Evolutionary conservation across 164 flowering plant genomes (phyloP), one percentile per base, ranked within the genome.

Genomic region (Sextonia rubra): DNA sequence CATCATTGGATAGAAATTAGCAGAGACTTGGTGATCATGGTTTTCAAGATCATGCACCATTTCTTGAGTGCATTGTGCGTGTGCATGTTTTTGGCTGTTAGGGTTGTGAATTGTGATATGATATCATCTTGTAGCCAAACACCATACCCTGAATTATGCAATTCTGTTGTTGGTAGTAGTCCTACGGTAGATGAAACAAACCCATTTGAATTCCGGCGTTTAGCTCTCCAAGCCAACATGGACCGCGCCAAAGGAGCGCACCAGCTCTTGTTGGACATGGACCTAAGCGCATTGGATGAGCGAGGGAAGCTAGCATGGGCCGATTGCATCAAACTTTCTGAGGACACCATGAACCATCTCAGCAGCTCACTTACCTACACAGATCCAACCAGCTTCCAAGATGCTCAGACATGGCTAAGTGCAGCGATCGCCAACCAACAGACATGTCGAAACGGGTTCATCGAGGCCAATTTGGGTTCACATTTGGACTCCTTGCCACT

Each of bases 261-360:
- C 69, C 64, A 60, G 55, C 81, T 79, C 25, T 62, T 87, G 22
- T 81, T 88, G 3, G 25, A 72, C 3, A 75, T 84, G 83, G 85
- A 84, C 76, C 17, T 60, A n/a, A 74, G 79, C 60, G 78, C 81
- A 32, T 73, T 83, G 23, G 66, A 79, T 25, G 60, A 76, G 22
- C 77, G 65, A 64, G 82, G 78, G 71, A 80, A 77, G 73, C 17
- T 68, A 6, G 93, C 91, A 4, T 86, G 84, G 89, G 55, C 74
- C 0, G 94, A 89, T 63, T 88, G 93, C 52, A 15, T 85, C 70
- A 88, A 90, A 78, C 87, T 90, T 12, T 82, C 81, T 24, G 86
- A 83, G 49, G 84, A 88, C 71, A 71, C 89, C 0, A 64, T 88
- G 1, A 17, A 62, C 24, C 77, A 76, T 11, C 81, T 90, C 6